These are phyloP conservation scores for Tephrocybe rancida DNA, from an alignment of 768 basidiomycete genomes.

Conservation along the genomic window DNA sequence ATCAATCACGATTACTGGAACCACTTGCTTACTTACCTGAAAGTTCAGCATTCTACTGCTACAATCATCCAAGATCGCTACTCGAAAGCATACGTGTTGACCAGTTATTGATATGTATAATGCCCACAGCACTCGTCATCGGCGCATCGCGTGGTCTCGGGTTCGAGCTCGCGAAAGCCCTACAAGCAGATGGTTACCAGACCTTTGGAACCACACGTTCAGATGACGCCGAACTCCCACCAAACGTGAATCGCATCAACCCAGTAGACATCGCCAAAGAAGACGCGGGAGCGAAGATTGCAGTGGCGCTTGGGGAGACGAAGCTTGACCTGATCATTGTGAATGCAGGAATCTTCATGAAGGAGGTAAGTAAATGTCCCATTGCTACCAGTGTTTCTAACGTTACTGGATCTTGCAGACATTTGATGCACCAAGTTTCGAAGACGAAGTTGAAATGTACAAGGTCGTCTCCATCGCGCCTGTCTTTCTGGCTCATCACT, in stretches of 20 bases:
- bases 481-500: constrained; percentile 34
- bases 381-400: background rate
- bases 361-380: constrained; percentile 31
- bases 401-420: constrained; percentile 25
- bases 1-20: too few relatives aligned
- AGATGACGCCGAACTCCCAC: constrained; percentile 24
- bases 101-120: background rate
- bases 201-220: constrained; percentile 44
- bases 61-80: too few relatives aligned
- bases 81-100: too few relatives aligned
- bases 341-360: constrained; percentile 40
- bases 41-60: too few relatives aligned
- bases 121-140: constrained; percentile 37
- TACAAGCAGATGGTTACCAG: constrained; percentile 24
- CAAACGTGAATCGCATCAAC: constrained; percentile 35
- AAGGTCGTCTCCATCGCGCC: constrained; percentile 45
- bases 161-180: constrained; percentile 32
- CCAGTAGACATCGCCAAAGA: constrained; percentile 36
- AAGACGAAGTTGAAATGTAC: constrained; percentile 47
- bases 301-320: constrained; percentile 29
- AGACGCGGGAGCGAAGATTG: constrained; percentile 36
- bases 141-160: constrained; percentile 50
- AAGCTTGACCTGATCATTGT: constrained; percentile 37
- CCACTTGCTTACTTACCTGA: background rate
- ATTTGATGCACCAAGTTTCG: constrained; percentile 36